These are phyloP conservation scores for Geosiphon pyriformis DNA, from an alignment of 192 early-diverging fungal genomes.

Conservation along the genomic window DNA sequence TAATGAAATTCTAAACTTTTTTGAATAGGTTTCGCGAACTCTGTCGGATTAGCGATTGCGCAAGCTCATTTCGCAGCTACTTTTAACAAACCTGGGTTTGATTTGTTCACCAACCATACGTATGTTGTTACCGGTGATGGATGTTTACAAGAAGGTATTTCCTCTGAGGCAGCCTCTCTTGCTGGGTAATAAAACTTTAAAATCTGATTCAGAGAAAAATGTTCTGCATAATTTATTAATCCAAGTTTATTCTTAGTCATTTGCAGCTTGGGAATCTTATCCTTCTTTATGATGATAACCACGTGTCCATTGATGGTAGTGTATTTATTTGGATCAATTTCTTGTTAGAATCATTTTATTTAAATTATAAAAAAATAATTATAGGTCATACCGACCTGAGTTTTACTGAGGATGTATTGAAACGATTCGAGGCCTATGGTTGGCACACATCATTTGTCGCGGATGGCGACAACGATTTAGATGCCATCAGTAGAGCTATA, in stretches of 20 bases:
- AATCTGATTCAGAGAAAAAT: background rate
- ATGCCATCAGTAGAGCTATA: slow-evolving; percentile 66
- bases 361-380: background rate
- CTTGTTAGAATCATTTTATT: background rate
- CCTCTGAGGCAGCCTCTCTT: slow-evolving; percentile 84
- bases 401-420: slow-evolving; percentile 87
- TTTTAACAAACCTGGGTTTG: slow-evolving; percentile 87
- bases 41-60: slow-evolving; percentile 90
- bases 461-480: slow-evolving; percentile 80
- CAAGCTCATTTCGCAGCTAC: slow-evolving; percentile 83
- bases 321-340: background rate
- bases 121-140: slow-evolving; percentile 89
- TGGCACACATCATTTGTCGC: slow-evolving; percentile 79
- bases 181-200: slow-evolving; percentile 61
- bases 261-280: slow-evolving; percentile 91
- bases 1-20: background rate
- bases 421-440: slow-evolving; percentile 89
- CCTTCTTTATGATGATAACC: slow-evolving; percentile 93
- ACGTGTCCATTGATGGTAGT: slow-evolving; percentile 88
- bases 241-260: slow-evolving; percentile 44
- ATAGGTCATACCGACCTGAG: slow-evolving; percentile 58
- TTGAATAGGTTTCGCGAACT: slow-evolving; percentile 64
- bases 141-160: slow-evolving; percentile 97
- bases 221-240: slow-evolving; percentile 6
- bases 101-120: slow-evolving; percentile 81